These are phyloP conservation scores for Fusarium concolor DNA, from an alignment of 2,329 filamentous ascomycete genomes.

Conservation along the genomic window DNA sequence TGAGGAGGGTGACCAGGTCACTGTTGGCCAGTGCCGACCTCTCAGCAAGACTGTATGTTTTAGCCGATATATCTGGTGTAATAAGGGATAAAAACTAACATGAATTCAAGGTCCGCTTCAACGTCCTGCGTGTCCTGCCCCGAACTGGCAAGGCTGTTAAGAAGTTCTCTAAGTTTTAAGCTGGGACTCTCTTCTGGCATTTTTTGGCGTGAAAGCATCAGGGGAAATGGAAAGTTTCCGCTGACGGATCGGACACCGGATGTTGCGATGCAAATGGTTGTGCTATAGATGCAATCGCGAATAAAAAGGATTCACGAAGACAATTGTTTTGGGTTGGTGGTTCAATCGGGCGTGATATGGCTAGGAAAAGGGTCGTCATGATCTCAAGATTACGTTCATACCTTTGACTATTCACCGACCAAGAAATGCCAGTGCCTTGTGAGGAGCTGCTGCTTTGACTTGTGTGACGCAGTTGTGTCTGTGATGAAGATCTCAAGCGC, in stretches of 20 bases:
- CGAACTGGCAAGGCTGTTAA: slow-evolving; percentile 98
- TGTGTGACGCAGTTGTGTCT: slow-evolving; percentile 8
- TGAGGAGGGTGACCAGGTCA: slow-evolving; percentile 98
- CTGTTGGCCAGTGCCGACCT: slow-evolving; percentile 99
- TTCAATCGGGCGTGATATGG: slow-evolving; percentile 47
- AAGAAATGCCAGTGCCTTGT: slow-evolving; percentile 40
- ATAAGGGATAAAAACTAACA: slow-evolving; percentile 40
- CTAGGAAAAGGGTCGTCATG: slow-evolving; percentile 45
- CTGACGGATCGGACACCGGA: slow-evolving; percentile 57
- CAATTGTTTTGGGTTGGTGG: slow-evolving; percentile 49
- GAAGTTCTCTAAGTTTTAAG: slow-evolving; percentile 99
- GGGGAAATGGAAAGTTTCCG: slow-evolving; percentile 52
- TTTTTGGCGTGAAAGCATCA: slow-evolving; percentile 67
- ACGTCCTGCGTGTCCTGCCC: slow-evolving; percentile 98
- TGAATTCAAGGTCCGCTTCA: slow-evolving; percentile 87
- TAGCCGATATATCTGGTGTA: neutral
- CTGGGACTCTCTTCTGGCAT: slow-evolving; percentile 62
- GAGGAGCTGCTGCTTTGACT: slow-evolving; percentile 25
- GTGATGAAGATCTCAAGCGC: slow-evolving; percentile 1
- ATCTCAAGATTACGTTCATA: slow-evolving; percentile 49
- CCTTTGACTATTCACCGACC: slow-evolving; percentile 45
- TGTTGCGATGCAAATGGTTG: slow-evolving; percentile 57
- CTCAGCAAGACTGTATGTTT: slow-evolving; percentile 97
- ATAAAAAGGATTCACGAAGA: slow-evolving; percentile 58
- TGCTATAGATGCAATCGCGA: slow-evolving; percentile 60